Conservation (phyloP, 176 grass and related monocot genomes). For the Oryza brachyantha region DNA sequence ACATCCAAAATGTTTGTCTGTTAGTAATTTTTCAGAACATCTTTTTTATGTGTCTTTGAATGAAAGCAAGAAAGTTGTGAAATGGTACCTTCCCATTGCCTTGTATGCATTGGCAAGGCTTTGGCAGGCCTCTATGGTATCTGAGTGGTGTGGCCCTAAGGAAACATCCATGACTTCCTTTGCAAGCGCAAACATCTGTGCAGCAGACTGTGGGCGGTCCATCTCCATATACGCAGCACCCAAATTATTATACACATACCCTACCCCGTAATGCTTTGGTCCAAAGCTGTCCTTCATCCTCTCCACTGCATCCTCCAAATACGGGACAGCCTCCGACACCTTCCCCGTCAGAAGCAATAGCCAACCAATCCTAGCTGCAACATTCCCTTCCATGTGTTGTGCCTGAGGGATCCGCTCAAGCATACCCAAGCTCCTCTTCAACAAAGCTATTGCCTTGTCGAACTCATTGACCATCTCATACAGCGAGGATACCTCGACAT, state of each 20-base stretch:
- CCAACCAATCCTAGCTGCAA: slow-evolving; percentile 74
- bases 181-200: slow-evolving; percentile 84
- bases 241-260: slow-evolving; percentile 89
- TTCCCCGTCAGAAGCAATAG: slow-evolving; percentile 79
- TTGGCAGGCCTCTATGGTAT: slow-evolving; percentile 82
- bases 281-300: slow-evolving; percentile 90
- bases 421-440: slow-evolving; percentile 77
- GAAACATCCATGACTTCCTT: slow-evolving; percentile 87
- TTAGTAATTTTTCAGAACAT: not conserved
- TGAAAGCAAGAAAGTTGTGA: not conserved
- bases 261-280: slow-evolving; percentile 77
- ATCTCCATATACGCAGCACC: slow-evolving; percentile 91
- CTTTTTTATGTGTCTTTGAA: not conserved
- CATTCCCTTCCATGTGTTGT: slow-evolving; percentile 85
- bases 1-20: not conserved
- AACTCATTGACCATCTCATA: slow-evolving; percentile 80
- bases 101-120: slow-evolving; percentile 88
- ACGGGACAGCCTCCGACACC: slow-evolving; percentile 56
- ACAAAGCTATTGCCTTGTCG: slow-evolving; percentile 67
- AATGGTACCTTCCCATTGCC: slow-evolving; percentile 67
- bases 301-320: slow-evolving; percentile 76
- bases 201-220: slow-evolving; percentile 68
- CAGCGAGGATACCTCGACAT: slow-evolving; percentile 54
- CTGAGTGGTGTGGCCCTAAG: slow-evolving; percentile 71
- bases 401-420: slow-evolving; percentile 84